Conservation (phyloP, 1,284 basidiomycete species). For the Neolentinus lepideus region DNA sequence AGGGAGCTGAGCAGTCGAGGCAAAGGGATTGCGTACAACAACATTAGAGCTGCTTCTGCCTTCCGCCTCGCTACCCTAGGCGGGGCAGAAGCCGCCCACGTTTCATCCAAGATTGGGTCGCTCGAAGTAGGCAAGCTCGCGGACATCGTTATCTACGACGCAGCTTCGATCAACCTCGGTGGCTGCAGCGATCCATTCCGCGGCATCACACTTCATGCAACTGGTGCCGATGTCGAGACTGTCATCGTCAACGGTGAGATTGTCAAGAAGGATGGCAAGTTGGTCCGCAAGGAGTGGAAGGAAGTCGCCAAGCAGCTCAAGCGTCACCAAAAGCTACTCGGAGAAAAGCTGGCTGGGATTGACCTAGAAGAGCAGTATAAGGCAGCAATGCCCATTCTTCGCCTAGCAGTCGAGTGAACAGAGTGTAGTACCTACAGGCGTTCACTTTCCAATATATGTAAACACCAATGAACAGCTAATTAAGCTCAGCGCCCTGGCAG, state of each 20-base stretch:
- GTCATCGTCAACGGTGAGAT: slow-evolving; percentile 27
- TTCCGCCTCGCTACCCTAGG: slow-evolving; percentile 26
- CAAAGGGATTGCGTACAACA: slow-evolving; percentile 14
- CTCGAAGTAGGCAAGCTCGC: slow-evolving; percentile 27
- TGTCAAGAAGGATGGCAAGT: slow-evolving; percentile 19
- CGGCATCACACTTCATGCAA: slow-evolving; percentile 25
- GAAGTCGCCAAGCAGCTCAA: slow-evolving; percentile 3
- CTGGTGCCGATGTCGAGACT: slow-evolving; percentile 23
- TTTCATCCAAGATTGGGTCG: slow-evolving; percentile 20
- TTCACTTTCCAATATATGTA: neutral
- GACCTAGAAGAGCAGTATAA: slow-evolving; percentile 2
- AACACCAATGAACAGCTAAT: neutral
- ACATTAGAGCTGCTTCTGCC: slow-evolving; percentile 19
- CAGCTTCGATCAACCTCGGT: slow-evolving; percentile 21
- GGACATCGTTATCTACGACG: slow-evolving; percentile 24
- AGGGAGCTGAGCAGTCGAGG: slow-evolving; percentile 14
- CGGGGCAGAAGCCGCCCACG: slow-evolving; percentile 23
- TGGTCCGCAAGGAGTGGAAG: slow-evolving; percentile 5
- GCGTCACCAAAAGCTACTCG: neutral
- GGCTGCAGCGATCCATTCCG: slow-evolving; percentile 20
- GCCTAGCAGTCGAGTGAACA: neutral
- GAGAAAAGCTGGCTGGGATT: neutral
- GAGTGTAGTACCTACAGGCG: neutral
- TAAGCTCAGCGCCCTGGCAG: neutral
- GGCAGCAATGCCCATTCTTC: neutral